phyloP scores from a whole-genome alignment of 1,284 basidiomycete species.

The Apiotrichum sp. region DNA sequence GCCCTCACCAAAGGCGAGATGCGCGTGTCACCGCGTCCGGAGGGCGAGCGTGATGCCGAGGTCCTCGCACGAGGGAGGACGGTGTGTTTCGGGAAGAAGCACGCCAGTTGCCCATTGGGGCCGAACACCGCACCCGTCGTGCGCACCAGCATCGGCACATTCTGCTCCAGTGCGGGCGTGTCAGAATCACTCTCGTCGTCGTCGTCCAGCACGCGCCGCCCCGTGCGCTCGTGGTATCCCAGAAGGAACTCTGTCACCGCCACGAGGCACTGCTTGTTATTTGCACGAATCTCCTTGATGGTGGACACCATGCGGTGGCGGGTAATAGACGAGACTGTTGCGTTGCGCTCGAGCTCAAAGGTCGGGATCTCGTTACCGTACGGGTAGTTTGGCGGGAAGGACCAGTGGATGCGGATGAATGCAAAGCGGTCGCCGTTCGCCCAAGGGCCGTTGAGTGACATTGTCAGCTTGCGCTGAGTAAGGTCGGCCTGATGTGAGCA shows the following conservation, averaged over 20 bases:
- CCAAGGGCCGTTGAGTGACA: slow-evolving; percentile 86
- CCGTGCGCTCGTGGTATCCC: slow-evolving; percentile 49
- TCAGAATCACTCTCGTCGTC: slow-evolving; percentile 37
- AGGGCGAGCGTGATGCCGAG: slow-evolving; percentile 37
- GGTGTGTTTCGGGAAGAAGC: slow-evolving; percentile 63
- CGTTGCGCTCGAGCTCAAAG: slow-evolving; percentile 75
- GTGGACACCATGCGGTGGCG: slow-evolving; percentile 69
- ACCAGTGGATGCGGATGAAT: slow-evolving; percentile 76
- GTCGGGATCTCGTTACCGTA: slow-evolving; percentile 61
- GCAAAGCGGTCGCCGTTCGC: slow-evolving; percentile 58
- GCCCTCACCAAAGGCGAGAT: slow-evolving; percentile 35
- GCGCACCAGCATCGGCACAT: slow-evolving; percentile 37
- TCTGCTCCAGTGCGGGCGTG: slow-evolving; percentile 33
- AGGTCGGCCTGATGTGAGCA: slow-evolving; percentile 62
- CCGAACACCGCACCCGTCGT: slow-evolving; percentile 58
- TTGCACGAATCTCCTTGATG: slow-evolving; percentile 64
- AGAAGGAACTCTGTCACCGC: slow-evolving; percentile 72
- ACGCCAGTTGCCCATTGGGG: slow-evolving; percentile 76
- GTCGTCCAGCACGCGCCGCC: slow-evolving; percentile 37
- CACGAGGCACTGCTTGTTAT: slow-evolving; percentile 69
- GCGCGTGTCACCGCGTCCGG: slow-evolving; percentile 17
- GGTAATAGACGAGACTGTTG: slow-evolving; percentile 67
- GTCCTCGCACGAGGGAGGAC: slow-evolving; percentile 32
- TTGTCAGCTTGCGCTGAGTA: slow-evolving; percentile 69
- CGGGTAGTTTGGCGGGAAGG: slow-evolving; percentile 79